These are phyloP conservation scores for Gnaphalium uliginosum DNA, from an alignment of 129 eudicot species.

Conservation along the genomic window DNA sequence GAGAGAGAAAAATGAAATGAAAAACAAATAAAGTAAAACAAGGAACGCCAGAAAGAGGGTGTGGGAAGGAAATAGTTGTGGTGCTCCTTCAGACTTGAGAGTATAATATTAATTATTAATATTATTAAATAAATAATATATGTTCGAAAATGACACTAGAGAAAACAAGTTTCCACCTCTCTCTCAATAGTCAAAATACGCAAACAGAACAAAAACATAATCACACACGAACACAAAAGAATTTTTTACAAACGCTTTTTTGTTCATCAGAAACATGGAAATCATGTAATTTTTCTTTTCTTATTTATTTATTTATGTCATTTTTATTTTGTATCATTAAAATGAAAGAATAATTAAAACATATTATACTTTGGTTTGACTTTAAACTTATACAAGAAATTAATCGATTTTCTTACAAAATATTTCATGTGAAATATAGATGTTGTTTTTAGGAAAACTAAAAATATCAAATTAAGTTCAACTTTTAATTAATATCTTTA, in stretches of 20 bases:
- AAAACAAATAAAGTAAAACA: slow-evolving; percentile 39
- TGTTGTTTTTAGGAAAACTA: not conserved
- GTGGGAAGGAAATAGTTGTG: slow-evolving; percentile 37
- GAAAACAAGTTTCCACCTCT: slow-evolving; percentile 41
- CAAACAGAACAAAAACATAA: slow-evolving; percentile 41
- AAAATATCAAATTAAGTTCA: slow-evolving; percentile 19
- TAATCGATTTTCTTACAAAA: no score
- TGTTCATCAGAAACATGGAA: not conserved
- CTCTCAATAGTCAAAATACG: slow-evolving; percentile 41
- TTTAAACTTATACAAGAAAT: no score
- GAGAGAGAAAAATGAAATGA: slow-evolving; percentile 24
- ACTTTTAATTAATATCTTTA: not conserved
- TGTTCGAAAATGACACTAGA: slow-evolving; percentile 82
- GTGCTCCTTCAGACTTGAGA: slow-evolving; percentile 45
- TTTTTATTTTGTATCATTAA: not conserved
- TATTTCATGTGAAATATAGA: no score
- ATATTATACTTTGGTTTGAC: no score
- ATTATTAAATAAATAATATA: slow-evolving; percentile 25
- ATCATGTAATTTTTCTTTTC: not conserved
- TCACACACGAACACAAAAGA: slow-evolving; percentile 36
- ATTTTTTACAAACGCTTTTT: slow-evolving; percentile 20
- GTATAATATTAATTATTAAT: not conserved
- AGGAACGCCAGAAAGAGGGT: slow-evolving; percentile 49
- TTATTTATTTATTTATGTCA: not conserved
- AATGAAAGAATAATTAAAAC: not conserved